Percentiles rank a stretch among this genome's conserved stretches.
phyloP scores from a whole-genome alignment of 352 stramenopile species.

The Phytophthora citricola region DNA sequence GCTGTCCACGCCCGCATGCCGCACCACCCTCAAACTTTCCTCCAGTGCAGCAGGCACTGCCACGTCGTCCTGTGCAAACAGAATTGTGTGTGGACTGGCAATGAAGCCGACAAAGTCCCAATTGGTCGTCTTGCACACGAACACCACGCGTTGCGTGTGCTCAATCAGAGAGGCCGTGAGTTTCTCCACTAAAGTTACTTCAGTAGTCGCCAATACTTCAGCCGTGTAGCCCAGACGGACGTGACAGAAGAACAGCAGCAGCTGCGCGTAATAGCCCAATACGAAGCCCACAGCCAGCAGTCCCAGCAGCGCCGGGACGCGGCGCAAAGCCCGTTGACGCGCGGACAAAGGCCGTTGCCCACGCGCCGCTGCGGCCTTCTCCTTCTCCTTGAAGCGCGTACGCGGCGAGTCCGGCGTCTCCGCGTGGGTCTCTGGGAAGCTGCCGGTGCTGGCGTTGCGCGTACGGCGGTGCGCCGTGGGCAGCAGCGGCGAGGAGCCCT shows the following conservation, averaged over 20 bases:
- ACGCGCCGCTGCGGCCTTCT: constrained; percentile 23
- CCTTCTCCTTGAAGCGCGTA: constrained; percentile 30
- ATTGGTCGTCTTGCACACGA: constrained; percentile 79
- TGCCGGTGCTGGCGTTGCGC: constrained; percentile 42
- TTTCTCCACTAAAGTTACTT: constrained; percentile 53
- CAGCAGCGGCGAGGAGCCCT: constrained; percentile 36
- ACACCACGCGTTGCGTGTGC: constrained; percentile 67
- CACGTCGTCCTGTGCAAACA: constrained; percentile 77
- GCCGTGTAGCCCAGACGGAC: constrained; percentile 65
- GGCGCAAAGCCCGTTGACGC: constrained; percentile 24
- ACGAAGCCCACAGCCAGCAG: constrained; percentile 44
- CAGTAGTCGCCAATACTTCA: constrained; percentile 53
- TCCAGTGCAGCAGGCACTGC: constrained; percentile 55
- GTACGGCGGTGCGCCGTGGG: constrained; percentile 41
- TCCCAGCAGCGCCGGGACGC: constrained; percentile 25
- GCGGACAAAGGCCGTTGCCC: constrained; percentile 3
- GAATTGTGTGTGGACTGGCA: constrained; percentile 61
- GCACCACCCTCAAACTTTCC: constrained; percentile 65
- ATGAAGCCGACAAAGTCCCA: constrained; percentile 83
- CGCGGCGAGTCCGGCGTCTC: constrained; percentile 22
- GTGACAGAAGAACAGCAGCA: constrained; percentile 73
- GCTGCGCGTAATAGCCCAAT: constrained; percentile 72
- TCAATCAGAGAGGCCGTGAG: constrained; percentile 57
- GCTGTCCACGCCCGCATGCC: constrained; percentile 68
- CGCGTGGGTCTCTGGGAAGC: constrained; percentile 29